A percentile compares a stretch with the other conserved stretches of the same genome.
Evolutionary conservation across 1,284 basidiomycete genomes (phyloP).

Genomic region (Trichosporon inkin): DNA sequence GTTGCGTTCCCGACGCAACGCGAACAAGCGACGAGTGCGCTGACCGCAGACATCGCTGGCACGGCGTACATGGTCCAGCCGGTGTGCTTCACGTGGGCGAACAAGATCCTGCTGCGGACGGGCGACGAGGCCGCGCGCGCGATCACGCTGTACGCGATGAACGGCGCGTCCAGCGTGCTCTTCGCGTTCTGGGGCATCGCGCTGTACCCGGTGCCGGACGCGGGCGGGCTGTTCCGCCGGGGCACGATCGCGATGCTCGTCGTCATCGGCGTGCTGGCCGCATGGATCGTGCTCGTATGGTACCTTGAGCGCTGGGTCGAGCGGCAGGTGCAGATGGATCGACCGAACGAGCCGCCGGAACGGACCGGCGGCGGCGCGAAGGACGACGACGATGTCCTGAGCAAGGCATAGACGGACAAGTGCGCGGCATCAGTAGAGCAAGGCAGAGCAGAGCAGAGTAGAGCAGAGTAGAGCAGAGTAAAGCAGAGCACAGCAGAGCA

Average conservation of each 20-base stretch:
- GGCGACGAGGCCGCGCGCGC: constrained; percentile 20
- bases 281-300: neutral
- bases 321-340: neutral
- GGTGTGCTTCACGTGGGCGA: constrained; percentile 18
- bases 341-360: neutral
- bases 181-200: constrained; percentile 17
- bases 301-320: constrained; percentile 2
- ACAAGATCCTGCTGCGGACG: constrained; percentile 15
- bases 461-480: too few species aligned
- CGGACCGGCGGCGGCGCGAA: neutral
- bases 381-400: neutral
- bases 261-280: constrained; percentile 67
- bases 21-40: neutral
- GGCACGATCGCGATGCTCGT: constrained; percentile 70
- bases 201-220: constrained; percentile 17
- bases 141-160: constrained; percentile 22
- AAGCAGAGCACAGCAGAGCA: too few species aligned
- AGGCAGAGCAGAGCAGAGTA: too few species aligned
- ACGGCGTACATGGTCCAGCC: constrained; percentile 22
- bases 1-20: too few species aligned
- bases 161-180: constrained; percentile 13
- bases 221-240: constrained; percentile 19
- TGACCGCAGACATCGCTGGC: constrained; percentile 8
- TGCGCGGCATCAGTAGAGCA: too few species aligned
- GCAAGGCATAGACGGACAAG: neutral